These are phyloP conservation scores for Lophiostoma macrostomum DNA, from an alignment of 495 filamentous ascomycete genomes.

Conservation along the genomic window DNA sequence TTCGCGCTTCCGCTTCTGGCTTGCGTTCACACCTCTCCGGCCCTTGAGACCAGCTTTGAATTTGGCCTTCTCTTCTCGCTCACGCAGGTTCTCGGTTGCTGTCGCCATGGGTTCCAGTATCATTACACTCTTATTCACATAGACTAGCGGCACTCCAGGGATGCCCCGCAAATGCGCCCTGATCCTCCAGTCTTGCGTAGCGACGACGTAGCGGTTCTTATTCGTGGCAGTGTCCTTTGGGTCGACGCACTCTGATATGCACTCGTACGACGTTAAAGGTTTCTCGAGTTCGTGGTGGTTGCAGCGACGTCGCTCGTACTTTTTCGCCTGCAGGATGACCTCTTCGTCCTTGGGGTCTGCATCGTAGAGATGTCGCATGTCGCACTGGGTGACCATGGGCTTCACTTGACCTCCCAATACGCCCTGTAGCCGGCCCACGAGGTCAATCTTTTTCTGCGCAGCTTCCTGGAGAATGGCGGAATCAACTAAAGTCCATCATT, in stretches of 20 bases:
- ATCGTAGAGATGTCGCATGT: constrained; percentile 68
- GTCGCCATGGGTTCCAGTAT: constrained; percentile 83
- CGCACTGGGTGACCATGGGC: constrained; percentile 49
- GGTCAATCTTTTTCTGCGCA: constrained; percentile 74
- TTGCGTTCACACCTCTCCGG: constrained; percentile 25
- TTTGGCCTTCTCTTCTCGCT: constrained; percentile 70
- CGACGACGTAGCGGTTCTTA: constrained; percentile 87
- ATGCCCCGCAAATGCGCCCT: constrained; percentile 54
- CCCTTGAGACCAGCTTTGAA: constrained; percentile 68
- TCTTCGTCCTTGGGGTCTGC: constrained; percentile 54
- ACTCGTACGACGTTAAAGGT: constrained; percentile 72
- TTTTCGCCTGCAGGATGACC: constrained; percentile 66
- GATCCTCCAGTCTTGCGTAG: constrained; percentile 64
- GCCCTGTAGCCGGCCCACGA: constrained; percentile 65
- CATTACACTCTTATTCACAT: constrained; percentile 83
- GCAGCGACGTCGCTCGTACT: constrained; percentile 80
- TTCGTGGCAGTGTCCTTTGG: constrained; percentile 68
- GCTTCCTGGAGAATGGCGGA: constrained; percentile 74
- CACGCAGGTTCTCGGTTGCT: constrained; percentile 57
- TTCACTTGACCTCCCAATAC: constrained; percentile 80
- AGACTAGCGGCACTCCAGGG: constrained; percentile 73
- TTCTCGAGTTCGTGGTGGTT: constrained; percentile 78
- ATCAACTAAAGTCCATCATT: constrained; percentile 56
- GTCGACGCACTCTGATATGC: constrained; percentile 73
- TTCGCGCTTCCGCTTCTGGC: constrained; percentile 48